Evolutionary conservation across 1,284 basidiomycete genomes (phyloP).

Genomic region (Cryptococcus sp.): DNA sequence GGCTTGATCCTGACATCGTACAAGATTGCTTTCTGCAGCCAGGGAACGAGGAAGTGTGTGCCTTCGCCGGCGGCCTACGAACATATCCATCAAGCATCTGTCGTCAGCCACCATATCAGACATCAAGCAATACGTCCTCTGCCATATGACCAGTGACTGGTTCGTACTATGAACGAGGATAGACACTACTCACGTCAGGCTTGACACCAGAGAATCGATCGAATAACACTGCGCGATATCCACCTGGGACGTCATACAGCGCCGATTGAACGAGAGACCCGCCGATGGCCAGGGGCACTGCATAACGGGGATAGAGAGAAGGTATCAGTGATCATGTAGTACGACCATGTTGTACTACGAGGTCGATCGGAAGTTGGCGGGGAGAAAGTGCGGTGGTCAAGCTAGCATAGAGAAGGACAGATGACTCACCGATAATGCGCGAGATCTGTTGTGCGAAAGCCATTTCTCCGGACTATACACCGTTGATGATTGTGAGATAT

Average conservation of each 20-base stretch:
- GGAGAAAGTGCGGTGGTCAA: not conserved
- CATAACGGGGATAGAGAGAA: not conserved
- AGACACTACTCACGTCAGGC: constrained; percentile 60
- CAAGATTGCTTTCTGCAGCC: constrained; percentile 92
- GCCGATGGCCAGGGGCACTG: constrained; percentile 75
- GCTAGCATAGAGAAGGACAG: too few relatives aligned
- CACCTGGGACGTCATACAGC: constrained; percentile 86
- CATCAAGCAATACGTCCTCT: not conserved
- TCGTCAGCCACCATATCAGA: not conserved
- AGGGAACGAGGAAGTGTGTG: constrained; percentile 95
- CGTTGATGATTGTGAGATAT: too few relatives aligned
- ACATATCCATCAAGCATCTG: not conserved
- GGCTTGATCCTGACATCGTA: constrained; percentile 99
- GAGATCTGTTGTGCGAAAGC: constrained; percentile 37
- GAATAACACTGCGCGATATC: constrained; percentile 96
- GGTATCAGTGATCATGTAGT: not conserved
- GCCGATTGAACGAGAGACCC: constrained; percentile 69
- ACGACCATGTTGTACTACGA: not conserved
- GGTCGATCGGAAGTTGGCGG: not conserved
- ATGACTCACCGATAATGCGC: constrained; percentile 32
- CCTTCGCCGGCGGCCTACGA: constrained; percentile 81
- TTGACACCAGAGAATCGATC: constrained; percentile 95
- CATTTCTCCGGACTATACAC: constrained; percentile 11
- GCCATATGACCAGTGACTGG: too few relatives aligned
- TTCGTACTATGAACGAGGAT: not conserved